These are phyloP conservation scores for Cucumis hystrix DNA, from an alignment of 306 rosid species.

Conservation along the genomic window DNA sequence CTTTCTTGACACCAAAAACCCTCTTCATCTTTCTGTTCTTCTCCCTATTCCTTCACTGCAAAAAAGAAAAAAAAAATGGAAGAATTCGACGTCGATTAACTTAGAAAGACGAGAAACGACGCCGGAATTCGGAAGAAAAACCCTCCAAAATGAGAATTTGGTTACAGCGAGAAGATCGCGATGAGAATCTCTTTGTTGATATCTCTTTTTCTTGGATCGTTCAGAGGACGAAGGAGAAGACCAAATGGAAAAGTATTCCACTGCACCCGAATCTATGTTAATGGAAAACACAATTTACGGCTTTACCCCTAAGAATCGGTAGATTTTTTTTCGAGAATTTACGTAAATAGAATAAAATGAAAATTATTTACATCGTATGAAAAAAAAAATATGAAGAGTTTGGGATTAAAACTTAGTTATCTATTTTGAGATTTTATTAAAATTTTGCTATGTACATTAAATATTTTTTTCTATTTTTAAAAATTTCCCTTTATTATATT, in stretches of 20 bases:
- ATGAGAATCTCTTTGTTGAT: not conserved
- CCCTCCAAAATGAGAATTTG: not conserved
- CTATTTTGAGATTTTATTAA: too few relatives aligned
- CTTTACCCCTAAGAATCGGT: too few relatives aligned
- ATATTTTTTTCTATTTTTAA: too few relatives aligned
- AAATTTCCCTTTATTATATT: too few relatives aligned
- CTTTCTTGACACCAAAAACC: slow-evolving; percentile 73
- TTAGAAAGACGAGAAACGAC: not conserved
- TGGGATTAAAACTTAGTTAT: too few relatives aligned
- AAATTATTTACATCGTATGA: too few relatives aligned
- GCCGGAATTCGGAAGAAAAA: not conserved
- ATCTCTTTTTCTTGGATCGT: not conserved
- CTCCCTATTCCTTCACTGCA: not conserved
- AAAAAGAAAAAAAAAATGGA: not conserved
- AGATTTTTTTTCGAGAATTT: too few relatives aligned
- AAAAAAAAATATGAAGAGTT: too few relatives aligned
- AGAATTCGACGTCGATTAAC: not conserved
- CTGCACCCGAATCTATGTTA: not conserved
- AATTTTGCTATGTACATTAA: too few relatives aligned
- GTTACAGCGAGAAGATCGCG: not conserved
- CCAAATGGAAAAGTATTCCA: not conserved
- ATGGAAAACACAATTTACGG: not conserved
- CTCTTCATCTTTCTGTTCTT: slow-evolving; percentile 47
- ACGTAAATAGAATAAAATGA: too few relatives aligned
- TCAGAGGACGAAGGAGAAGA: not conserved